These are phyloP conservation scores for Setomelanomma holmii DNA, from an alignment of 2,329 filamentous ascomycete species.

Conservation along the genomic window DNA sequence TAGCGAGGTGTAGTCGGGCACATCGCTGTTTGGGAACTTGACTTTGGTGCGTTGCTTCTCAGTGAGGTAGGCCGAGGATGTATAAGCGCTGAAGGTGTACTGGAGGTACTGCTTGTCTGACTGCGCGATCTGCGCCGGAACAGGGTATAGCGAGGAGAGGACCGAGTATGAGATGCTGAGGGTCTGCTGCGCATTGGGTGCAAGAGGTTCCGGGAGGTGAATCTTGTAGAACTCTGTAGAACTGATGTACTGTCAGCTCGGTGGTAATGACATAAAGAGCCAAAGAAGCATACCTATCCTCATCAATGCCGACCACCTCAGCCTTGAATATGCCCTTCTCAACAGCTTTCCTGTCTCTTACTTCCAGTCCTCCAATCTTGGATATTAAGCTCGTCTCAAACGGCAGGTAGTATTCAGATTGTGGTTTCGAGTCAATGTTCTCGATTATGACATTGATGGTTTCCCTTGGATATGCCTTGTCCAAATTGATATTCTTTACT, in stretches of 20 bases:
- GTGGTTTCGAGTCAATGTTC: constrained; percentile 79
- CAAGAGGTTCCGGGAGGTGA: constrained; percentile 76
- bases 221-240: constrained; percentile 79
- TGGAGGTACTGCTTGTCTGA: constrained; percentile 84
- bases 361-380: constrained; percentile 84
- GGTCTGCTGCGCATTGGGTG: constrained; percentile 79
- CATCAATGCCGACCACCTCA: constrained; percentile 68
- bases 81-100: constrained; percentile 86
- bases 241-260: constrained; percentile 29
- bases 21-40: constrained; percentile 79
- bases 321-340: constrained; percentile 71
- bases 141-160: constrained; percentile 78
- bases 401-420: constrained; percentile 89
- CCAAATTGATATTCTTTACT: constrained; percentile 86
- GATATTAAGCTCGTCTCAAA: constrained; percentile 79
- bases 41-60: constrained; percentile 96
- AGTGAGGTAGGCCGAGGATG: constrained; percentile 82
- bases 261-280: background rate
- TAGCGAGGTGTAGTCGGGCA: constrained; percentile 85
- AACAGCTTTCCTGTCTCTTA: constrained; percentile 86
- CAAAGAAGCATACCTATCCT: constrained; percentile 54
- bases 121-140: constrained; percentile 84
- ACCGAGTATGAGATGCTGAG: constrained; percentile 85
- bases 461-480: constrained; percentile 91
- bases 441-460: constrained; percentile 93